Percentiles rank a stretch among this genome's conserved stretches.
Evolutionary conservation across 139 green algal genomes (phyloP).

Genomic region (Micractinium conductrix): DNA sequence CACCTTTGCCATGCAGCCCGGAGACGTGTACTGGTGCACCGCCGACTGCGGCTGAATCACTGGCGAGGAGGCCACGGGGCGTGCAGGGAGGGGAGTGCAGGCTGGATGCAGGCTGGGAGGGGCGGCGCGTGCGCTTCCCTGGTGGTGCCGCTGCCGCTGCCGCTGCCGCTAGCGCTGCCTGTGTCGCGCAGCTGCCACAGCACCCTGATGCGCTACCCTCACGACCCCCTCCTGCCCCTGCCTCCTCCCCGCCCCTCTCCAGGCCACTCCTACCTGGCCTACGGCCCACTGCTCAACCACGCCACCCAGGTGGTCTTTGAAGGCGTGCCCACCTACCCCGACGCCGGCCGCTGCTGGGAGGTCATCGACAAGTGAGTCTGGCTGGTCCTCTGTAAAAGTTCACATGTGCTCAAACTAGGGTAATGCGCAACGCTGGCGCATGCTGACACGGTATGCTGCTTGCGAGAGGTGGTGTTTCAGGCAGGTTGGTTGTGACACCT

Average conservation of each 20-base stretch:
- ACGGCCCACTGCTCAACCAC: conserved; percentile 90
- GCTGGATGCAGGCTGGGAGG: not conserved
- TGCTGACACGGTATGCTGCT: too few relatives aligned
- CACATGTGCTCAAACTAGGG: too few relatives aligned
- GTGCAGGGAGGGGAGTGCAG: not conserved
- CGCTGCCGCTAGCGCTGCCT: not conserved
- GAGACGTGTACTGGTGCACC: conserved; percentile 96
- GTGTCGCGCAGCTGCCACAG: too few relatives aligned
- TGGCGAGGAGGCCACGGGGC: conserved; percentile 19
- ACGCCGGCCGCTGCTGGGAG: conserved; percentile 91
- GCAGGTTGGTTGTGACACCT: too few relatives aligned
- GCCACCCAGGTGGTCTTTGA: conserved; percentile 92
- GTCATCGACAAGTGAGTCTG: conserved; percentile 7
- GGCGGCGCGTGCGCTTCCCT: not conserved
- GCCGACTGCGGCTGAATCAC: conserved; percentile 99
- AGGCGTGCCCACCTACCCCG: conserved; percentile 89
- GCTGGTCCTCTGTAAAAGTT: too few relatives aligned
- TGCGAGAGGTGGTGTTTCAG: too few relatives aligned
- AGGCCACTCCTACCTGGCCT: conserved; percentile 88
- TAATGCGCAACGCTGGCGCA: too few relatives aligned
- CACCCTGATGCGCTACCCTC: not conserved
- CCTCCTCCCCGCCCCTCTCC: not conserved
- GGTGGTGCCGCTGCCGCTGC: not conserved
- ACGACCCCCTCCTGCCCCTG: not conserved
- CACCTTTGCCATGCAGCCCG: conserved; percentile 76